Conservation (phyloP, 2,329 filamentous ascomycete genomes). For the Talaromyces sp. region DNA sequence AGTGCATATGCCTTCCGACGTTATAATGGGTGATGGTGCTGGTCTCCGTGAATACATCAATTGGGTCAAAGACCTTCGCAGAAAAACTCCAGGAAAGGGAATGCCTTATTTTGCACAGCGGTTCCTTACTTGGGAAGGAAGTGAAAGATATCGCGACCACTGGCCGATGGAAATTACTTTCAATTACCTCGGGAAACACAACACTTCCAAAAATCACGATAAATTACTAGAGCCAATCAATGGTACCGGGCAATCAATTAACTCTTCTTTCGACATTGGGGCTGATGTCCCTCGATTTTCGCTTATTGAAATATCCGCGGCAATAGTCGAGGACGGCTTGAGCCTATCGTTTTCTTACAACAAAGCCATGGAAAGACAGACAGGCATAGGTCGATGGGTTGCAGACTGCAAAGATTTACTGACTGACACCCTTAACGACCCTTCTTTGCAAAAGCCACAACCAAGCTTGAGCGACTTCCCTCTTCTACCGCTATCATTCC, state of each 20-base stretch:
- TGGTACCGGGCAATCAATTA: slow-evolving; percentile 11
- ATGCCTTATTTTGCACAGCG: slow-evolving; percentile 36
- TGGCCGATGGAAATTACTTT: slow-evolving; percentile 20
- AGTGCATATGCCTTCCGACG: slow-evolving; percentile 9
- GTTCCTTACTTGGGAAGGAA: slow-evolving; percentile 26
- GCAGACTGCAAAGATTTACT: slow-evolving; percentile 8
- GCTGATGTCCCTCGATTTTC: slow-evolving; percentile 13
- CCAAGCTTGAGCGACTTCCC: slow-evolving; percentile 15
- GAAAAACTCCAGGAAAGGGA: slow-evolving; percentile 32
- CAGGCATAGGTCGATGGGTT: slow-evolving; percentile 12
- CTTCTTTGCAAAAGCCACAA: background rate
- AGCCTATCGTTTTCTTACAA: slow-evolving; percentile 14
- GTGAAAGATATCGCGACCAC: slow-evolving; percentile 15
- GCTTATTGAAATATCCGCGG: slow-evolving; percentile 15
- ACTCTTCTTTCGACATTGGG: slow-evolving; percentile 9
- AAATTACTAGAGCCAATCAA: slow-evolving; percentile 13
- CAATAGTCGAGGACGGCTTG: slow-evolving; percentile 11
- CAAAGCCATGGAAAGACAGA: slow-evolving; percentile 10
- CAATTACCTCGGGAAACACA: slow-evolving; percentile 20
- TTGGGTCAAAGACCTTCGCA: slow-evolving; percentile 34
- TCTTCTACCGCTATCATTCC: slow-evolving; percentile 18
- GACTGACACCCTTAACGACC: background rate
- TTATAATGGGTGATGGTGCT: background rate
- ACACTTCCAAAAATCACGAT: slow-evolving; percentile 14
- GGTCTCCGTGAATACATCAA: slow-evolving; percentile 9